phyloP scores from a whole-genome alignment of 345 rosid genomes.

The Diplotaxis tenuifolia region DNA sequence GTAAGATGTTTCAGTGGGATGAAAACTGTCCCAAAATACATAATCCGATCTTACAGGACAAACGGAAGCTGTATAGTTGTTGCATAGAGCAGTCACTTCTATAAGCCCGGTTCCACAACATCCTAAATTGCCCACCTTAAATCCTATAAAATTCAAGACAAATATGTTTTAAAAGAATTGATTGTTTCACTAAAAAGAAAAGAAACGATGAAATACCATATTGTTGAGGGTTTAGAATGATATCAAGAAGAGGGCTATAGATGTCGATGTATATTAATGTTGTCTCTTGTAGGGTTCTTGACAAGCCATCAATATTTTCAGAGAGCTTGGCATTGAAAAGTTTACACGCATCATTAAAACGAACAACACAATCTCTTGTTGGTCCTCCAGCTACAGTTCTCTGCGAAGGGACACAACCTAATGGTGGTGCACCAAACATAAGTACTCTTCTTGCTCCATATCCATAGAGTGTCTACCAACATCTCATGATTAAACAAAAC shows the following conservation, averaged over 20 bases:
- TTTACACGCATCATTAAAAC: constrained; percentile 9
- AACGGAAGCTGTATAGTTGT: background rate
- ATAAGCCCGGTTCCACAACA: constrained; percentile 41
- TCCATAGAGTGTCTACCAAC: constrained; percentile 24
- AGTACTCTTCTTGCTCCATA: constrained; percentile 40
- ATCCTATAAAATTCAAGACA: background rate
- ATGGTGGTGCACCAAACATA: constrained; percentile 39
- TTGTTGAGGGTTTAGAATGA: constrained; percentile 17
- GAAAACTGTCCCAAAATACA: constrained; percentile 77
- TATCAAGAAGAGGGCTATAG: constrained; percentile 30
- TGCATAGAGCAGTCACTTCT: constrained; percentile 54
- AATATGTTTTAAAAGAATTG: background rate
- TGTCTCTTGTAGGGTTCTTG: constrained; percentile 24
- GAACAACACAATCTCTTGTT: constrained; percentile 24
- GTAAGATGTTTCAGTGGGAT: constrained; percentile 65
- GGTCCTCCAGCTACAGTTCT: constrained; percentile 41
- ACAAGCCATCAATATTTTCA: background rate
- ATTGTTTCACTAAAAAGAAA: background rate
- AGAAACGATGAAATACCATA: background rate
- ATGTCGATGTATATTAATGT: constrained; percentile 31
- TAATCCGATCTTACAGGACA: constrained; percentile 50
- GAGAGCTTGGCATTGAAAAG: constrained; percentile 28
- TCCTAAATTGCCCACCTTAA: background rate
- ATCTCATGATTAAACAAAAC: background rate
- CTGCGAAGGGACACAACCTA: constrained; percentile 41